A percentile compares a stretch with the other conserved stretches of the same genome.
Conservation (phyloP, 2,329 filamentous ascomycete genomes). For the Kalaharituber pfeilii region DNA sequence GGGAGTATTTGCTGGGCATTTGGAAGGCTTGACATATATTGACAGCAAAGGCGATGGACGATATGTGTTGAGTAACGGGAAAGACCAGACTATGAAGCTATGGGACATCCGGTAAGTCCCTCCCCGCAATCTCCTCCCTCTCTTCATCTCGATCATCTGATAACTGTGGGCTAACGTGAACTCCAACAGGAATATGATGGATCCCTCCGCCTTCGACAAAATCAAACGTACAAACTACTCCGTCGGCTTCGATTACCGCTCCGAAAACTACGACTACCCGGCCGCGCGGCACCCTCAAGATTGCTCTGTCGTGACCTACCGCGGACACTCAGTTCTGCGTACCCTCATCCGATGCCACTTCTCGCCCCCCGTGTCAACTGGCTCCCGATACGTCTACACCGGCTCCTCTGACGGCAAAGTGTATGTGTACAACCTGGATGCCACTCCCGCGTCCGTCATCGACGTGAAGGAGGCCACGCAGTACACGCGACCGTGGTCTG, state of each 20-base stretch:
- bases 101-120: constrained; percentile 46
- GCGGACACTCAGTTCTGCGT: constrained; percentile 71
- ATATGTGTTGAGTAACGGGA: constrained; percentile 84
- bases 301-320: constrained; percentile 83
- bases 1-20: constrained; percentile 48
- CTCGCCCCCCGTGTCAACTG: constrained; percentile 66
- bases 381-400: constrained; percentile 82
- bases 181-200: constrained; percentile 19
- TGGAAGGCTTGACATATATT: constrained; percentile 49
- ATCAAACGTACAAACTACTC: constrained; percentile 19
- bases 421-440: constrained; percentile 86
- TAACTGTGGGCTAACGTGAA: neutral
- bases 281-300: constrained; percentile 58
- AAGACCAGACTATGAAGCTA: constrained; percentile 92
- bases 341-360: constrained; percentile 94
- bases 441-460: constrained; percentile 58
- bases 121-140: constrained; percentile 6
- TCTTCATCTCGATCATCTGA: neutral
- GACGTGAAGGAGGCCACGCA: constrained; percentile 58
- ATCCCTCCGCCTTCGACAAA: constrained; percentile 10
- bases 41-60: constrained; percentile 53
- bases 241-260: constrained; percentile 58
- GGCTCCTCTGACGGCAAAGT: constrained; percentile 81
- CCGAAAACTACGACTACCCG: constrained; percentile 43
- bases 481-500: constrained; percentile 39